Conservation (phyloP, 2,329 filamentous ascomycete genomes). For the Venturia asperata region DNA sequence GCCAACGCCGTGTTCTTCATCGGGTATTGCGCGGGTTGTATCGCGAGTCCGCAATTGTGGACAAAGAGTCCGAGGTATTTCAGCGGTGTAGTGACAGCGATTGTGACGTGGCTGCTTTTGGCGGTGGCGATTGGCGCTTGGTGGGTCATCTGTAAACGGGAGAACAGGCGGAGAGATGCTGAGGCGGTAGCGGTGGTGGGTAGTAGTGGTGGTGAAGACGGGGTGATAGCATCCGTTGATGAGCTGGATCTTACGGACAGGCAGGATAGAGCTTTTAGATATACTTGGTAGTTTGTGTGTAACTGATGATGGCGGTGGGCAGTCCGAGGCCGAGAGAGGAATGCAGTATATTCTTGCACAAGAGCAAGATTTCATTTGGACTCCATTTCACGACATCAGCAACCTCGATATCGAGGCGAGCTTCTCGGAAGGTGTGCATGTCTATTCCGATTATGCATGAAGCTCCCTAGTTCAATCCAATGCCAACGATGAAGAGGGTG, state of each 20-base stretch:
- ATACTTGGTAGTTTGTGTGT: background rate
- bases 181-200: background rate
- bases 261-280: background rate
- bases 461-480: too few species aligned
- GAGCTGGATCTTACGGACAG: background rate
- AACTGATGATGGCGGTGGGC: background rate
- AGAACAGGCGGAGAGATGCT: background rate
- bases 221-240: background rate
- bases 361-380: too few species aligned
- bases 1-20: constrained; percentile 46
- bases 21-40: constrained; percentile 43
- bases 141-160: background rate
- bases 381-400: too few species aligned
- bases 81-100: constrained; percentile 40
- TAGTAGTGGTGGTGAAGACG: background rate
- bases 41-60: constrained; percentile 32
- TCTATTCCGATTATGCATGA: too few species aligned
- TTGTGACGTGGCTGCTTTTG: constrained; percentile 36
- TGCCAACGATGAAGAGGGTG: too few species aligned
- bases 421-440: too few species aligned
- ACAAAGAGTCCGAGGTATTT: constrained; percentile 40
- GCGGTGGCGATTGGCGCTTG: background rate
- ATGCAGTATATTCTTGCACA: too few species aligned
- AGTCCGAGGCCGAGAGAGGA: too few species aligned
- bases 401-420: too few species aligned